phyloP scores from a whole-genome alignment of 805 yeast genomes.

The Candida nitratophila region DNA sequence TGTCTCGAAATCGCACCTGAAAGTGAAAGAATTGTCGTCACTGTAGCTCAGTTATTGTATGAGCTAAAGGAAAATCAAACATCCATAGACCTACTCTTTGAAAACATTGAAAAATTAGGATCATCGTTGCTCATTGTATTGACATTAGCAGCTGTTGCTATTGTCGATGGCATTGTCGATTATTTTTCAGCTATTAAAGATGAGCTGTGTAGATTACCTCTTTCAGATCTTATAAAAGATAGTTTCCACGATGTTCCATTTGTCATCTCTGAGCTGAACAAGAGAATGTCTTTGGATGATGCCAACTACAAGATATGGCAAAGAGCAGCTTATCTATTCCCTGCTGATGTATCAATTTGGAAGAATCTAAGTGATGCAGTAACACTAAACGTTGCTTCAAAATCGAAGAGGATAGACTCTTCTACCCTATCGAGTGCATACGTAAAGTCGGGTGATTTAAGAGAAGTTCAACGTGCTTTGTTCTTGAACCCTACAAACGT shows the following conservation, averaged over 20 bases:
- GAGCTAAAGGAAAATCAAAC: slow-evolving; percentile 71
- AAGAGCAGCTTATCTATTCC: slow-evolving; percentile 66
- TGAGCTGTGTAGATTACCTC: slow-evolving; percentile 50
- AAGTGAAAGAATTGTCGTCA: slow-evolving; percentile 58
- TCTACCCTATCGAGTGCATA: slow-evolving; percentile 46
- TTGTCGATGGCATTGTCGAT: slow-evolving; percentile 52
- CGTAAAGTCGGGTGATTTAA: slow-evolving; percentile 36
- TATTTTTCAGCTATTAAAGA: slow-evolving; percentile 56
- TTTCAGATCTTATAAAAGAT: slow-evolving; percentile 42
- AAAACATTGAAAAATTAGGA: slow-evolving; percentile 56
- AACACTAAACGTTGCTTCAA: slow-evolving; percentile 52
- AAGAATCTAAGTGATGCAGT: slow-evolving; percentile 45
- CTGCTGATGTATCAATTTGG: slow-evolving; percentile 69
- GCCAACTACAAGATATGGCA: slow-evolving; percentile 42
- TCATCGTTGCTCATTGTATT: slow-evolving; percentile 60
- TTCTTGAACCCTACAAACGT: slow-evolving; percentile 51
- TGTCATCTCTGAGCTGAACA: slow-evolving; percentile 45
- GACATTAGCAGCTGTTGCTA: slow-evolving; percentile 72
- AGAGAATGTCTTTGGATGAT: slow-evolving; percentile 25
- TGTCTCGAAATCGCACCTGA: slow-evolving; percentile 35
- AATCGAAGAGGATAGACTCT: slow-evolving; percentile 44
- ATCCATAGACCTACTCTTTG: slow-evolving; percentile 76
- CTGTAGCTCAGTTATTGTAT: slow-evolving; percentile 74
- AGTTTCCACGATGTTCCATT: slow-evolving; percentile 48
- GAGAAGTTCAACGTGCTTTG: slow-evolving; percentile 62